phyloP scores from a whole-genome alignment of 768 basidiomycete genomes.

The Phanerochaete carnosa region DNA sequence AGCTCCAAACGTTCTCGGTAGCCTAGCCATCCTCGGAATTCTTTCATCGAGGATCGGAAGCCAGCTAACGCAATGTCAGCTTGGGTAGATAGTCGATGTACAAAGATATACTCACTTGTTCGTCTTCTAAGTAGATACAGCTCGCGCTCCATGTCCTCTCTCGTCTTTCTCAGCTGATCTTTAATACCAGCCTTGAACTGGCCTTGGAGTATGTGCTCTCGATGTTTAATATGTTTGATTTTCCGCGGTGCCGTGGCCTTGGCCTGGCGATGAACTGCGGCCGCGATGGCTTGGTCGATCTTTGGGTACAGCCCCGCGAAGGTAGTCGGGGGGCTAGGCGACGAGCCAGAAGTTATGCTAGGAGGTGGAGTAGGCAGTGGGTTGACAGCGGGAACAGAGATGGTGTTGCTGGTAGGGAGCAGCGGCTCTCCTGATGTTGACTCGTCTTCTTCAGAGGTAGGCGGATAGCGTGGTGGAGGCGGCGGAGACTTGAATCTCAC shows the following conservation, averaged over 20 bases:
- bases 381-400: too few species aligned
- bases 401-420: neutral
- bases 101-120: constrained; percentile 32
- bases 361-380: constrained; percentile 15
- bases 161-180: constrained; percentile 39
- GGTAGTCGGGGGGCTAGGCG: constrained; percentile 7
- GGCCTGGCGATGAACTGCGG: neutral
- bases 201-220: constrained; percentile 25
- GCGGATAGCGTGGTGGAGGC: neutral
- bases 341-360: constrained; percentile 9
- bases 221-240: constrained; percentile 18
- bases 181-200: constrained; percentile 43
- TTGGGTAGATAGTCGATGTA: neutral
- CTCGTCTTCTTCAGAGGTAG: constrained; percentile 5
- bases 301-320: constrained; percentile 10
- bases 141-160: constrained; percentile 49
- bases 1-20: constrained; percentile 45
- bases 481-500: neutral
- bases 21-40: constrained; percentile 43
- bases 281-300: neutral
- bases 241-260: constrained; percentile 6
- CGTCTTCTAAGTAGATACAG: constrained; percentile 45
- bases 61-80: constrained; percentile 32
- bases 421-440: neutral
- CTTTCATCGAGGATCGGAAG: constrained; percentile 47